Percentiles rank a stretch among this genome's conserved stretches.
Conservation (phyloP, 306 rosid genomes). For the Begonia masoniana region DNA sequence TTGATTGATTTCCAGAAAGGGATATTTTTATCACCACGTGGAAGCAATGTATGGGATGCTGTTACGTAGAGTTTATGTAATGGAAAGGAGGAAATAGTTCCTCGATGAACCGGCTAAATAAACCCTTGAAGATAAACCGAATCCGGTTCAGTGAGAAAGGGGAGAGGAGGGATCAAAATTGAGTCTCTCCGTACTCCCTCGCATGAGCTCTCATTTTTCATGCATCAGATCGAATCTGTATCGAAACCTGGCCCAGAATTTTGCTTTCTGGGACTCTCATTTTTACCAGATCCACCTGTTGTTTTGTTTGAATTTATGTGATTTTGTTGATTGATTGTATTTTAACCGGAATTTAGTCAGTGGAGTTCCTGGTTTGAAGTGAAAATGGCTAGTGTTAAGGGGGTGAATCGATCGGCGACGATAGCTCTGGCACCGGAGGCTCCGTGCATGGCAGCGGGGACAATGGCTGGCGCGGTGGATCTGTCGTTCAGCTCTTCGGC, state of each 20-base stretch:
- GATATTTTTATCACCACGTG: no score
- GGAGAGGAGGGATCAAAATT: neutral
- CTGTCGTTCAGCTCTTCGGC: conserved; percentile 95
- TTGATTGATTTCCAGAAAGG: no score
- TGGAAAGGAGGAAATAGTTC: no score
- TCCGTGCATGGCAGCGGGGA: conserved; percentile 89
- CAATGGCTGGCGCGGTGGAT: conserved; percentile 99
- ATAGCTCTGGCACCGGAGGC: conserved; percentile 94
- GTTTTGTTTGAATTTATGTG: no score
- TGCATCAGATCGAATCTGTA: conserved; percentile 23
- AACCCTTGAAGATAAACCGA: conserved; percentile 6
- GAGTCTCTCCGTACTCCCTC: conserved; percentile 5
- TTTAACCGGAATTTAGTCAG: neutral
- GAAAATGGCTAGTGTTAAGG: conserved; percentile 75
- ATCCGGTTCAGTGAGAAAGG: neutral
- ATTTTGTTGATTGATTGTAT: no score
- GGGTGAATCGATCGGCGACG: conserved; percentile 85
- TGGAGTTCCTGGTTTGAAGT: neutral
- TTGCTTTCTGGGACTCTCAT: neutral
- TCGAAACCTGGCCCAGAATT: conserved; percentile 9
- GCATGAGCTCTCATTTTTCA: conserved; percentile 5
- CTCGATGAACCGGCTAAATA: conserved; percentile 4
- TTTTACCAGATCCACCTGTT: conserved; percentile 17
- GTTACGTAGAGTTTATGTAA: no score
- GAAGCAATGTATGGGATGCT: no score